These are phyloP conservation scores for Leonotis leonurus DNA, from an alignment of 257 asterid genomes.

Conservation along the genomic window DNA sequence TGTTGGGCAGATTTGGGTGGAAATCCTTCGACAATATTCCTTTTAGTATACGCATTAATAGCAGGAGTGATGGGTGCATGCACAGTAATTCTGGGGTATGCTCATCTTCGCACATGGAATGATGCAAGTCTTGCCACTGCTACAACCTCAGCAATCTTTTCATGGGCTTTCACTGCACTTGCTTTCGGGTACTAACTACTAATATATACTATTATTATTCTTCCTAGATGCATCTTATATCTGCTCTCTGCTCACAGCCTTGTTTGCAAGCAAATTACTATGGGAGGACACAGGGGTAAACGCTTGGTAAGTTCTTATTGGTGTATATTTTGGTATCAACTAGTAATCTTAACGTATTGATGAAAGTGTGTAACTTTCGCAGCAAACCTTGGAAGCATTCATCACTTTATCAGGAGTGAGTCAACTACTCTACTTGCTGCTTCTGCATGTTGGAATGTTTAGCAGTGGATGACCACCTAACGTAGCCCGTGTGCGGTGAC, in stretches of 20 bases:
- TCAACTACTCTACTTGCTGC: conserved; percentile 55
- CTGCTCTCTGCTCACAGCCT: conserved; percentile 34
- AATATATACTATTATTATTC: too few relatives aligned
- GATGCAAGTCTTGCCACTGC: conserved; percentile 47
- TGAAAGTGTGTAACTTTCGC: conserved; percentile 1
- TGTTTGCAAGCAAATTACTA: conserved; percentile 66
- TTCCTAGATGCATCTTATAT: background rate
- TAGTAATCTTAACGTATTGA: background rate
- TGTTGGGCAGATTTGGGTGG: conserved; percentile 84
- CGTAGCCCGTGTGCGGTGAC: background rate
- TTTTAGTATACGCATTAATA: conserved; percentile 45
- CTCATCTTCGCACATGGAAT: conserved; percentile 51
- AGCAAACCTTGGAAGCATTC: conserved; percentile 82
- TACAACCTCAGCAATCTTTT: conserved; percentile 39
- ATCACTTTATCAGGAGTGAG: conserved; percentile 42
- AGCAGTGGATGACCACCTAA: conserved; percentile 38
- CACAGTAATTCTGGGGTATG: conserved; percentile 38
- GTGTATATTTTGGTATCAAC: too few relatives aligned
- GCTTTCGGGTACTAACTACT: conserved; percentile 49
- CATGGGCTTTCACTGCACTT: conserved; percentile 54
- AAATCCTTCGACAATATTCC: conserved; percentile 57
- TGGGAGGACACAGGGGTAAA: conserved; percentile 80
- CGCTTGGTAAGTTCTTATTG: conserved; percentile 41
- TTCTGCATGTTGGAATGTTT: conserved; percentile 48
- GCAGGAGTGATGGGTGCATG: conserved; percentile 57